Evolutionary conservation across 164 flowering plant genomes (phyloP), one percentile per base, ranked within the genome.

Genomic region (Malania oleifera): DNA sequence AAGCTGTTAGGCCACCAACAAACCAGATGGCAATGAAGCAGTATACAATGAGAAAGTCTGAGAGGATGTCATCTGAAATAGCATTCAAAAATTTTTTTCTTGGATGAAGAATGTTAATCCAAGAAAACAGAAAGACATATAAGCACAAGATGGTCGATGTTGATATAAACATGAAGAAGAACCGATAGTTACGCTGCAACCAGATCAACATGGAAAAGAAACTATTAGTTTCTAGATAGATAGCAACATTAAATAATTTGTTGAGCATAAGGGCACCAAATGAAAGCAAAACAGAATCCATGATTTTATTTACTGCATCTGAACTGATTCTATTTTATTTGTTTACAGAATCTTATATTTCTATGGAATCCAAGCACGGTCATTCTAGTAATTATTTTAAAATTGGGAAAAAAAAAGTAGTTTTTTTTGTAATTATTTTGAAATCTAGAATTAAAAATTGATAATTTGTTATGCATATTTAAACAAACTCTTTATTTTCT

Each of bases 21-120:
- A 92, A 92, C 98, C 98, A 92, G 43, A 92, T 69, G 0, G 86
- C 77, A n/a, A 92, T 60, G 74, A 92, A 92, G 80, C 95, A 85
- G 75, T 92, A 87, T 10, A 80, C 75, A 5, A 90, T 77, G 58
- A 93, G 90, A 56, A 83, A n/a, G 60, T 70, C 86, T 18, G 91
- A 84, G 3, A 74, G 49, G 40, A 75, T 28, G 63, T 91, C 92
- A 1, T 57, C 23, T 26, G 76, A 64, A 77, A 86, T 76, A 19
- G 73, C 67, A 11, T 40, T 61, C 87, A 72, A 78, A 20, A 80
- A 46, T 51, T 5, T 53, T 12, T 46, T 31, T 23, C 39, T 70
- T 61, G 66, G 60, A 47, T 63, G 27, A 48, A 77, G n/a, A 43
- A 92, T 55, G 69, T 71, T 74, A 56, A 85, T 28, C 80, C 80